Base-by-base conservation (phyloP, 1,284 basidiomycete genomes). In the Mycosarcoma maydis region DNA sequence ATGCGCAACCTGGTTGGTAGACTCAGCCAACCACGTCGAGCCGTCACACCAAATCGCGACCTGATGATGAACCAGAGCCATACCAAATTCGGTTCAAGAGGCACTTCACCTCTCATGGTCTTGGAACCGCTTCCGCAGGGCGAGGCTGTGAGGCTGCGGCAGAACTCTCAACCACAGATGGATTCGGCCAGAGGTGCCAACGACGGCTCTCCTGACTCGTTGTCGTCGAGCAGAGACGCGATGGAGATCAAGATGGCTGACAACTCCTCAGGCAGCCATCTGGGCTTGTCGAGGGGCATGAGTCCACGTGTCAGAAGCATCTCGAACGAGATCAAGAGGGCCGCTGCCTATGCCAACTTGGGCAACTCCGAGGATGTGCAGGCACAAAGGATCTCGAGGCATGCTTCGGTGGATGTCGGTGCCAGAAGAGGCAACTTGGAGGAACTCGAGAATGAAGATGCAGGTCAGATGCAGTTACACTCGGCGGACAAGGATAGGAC, bases 91-190 rank as follows among this genome's bases (percentile, higher is more conserved):
- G 30, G 39, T 20, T 40, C 57, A 1, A 53, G 33, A 6, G 49
- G 51, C 17, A 48, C 57, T 6, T 69, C 59, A 23, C 66, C 66
- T 9, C 66, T 61, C 7, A 53, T 49, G 50, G 22, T 59, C 6
- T 37, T 69, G 20, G 55, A 62, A 1, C 66, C 59, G 3, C 44
- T 62, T 1, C 55, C 66, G 37, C 57, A 60, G 16, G 43, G 45
- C 16, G 50, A 57, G 16, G 38, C 45, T 1, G 41, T 43, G 14
- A 24, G 65, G 26, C 30, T 57, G n/a, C 20, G 54, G 33, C 58
- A 68, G 50, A 52, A 61, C 36, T 68, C 65, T 16, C 65, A 68
- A 24, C 58, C 65, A 19, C 58, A 55, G 16, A 40, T 60, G 56
- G 42, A 51, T 7, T 23, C 48, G n/a, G 19, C 27, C 13, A 27